Conservation (phyloP, 73 alveolate species). For the Paramecium primaurelia region DNA sequence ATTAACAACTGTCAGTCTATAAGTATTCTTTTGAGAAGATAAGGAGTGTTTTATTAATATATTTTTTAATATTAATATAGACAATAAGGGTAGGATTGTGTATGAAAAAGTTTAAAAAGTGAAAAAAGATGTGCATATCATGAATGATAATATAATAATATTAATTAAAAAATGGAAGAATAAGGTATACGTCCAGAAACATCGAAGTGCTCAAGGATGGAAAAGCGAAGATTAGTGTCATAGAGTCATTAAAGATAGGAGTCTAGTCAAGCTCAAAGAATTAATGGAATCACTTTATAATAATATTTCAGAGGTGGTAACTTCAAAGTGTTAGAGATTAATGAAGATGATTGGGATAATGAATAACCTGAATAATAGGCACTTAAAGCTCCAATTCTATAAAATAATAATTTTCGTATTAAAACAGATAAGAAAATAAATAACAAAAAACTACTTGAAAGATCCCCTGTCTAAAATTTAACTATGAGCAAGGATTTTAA, state of each 20-base stretch:
- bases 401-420: background rate
- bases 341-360: background rate
- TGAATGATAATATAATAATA: background rate
- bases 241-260: background rate
- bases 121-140: background rate
- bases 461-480: background rate
- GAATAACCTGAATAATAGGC: background rate
- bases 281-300: slow-evolving; percentile 5
- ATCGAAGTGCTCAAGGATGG: slow-evolving; percentile 28
- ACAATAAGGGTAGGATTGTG: background rate
- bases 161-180: background rate
- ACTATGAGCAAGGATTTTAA: background rate
- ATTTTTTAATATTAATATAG: background rate
- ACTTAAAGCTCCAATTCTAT: background rate
- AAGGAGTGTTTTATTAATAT: background rate
- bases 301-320: background rate
- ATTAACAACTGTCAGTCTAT: background rate
- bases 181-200: slow-evolving; percentile 23
- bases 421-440: background rate
- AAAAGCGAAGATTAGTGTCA: slow-evolving; percentile 15
- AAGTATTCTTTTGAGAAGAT: background rate
- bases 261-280: background rate
- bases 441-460: background rate
- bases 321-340: background rate
- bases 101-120: background rate